These are phyloP conservation scores for Penicillium olsonii DNA, from an alignment of 2,329 filamentous ascomycete species.

Conservation along the genomic window DNA sequence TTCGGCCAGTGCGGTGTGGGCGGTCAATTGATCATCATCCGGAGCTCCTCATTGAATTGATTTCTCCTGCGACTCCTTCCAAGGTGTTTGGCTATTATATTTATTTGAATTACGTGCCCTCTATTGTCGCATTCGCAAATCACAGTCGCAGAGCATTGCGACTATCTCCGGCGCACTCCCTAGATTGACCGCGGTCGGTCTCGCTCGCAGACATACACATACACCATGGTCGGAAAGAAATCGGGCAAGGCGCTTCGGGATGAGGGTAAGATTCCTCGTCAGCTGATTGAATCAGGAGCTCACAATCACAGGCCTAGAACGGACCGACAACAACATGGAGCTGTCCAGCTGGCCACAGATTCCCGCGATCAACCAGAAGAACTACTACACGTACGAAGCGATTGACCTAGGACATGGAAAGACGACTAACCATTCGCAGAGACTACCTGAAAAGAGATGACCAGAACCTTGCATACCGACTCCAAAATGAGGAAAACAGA, in stretches of 20 bases:
- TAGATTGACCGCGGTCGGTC: slow-evolving; percentile 15
- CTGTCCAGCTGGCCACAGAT: slow-evolving; percentile 92
- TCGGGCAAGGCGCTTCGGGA: slow-evolving; percentile 63
- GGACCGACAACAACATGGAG: slow-evolving; percentile 98
- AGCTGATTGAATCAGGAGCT: background rate
- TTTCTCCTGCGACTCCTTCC: too few relatives aligned
- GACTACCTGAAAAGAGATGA: slow-evolving; percentile 99
- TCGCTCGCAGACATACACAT: slow-evolving; percentile 3
- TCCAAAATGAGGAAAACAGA: slow-evolving; percentile 83
- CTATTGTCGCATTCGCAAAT: background rate
- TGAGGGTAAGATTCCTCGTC: slow-evolving; percentile 47
- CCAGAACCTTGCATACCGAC: slow-evolving; percentile 83
- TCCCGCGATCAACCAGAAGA: slow-evolving; percentile 96
- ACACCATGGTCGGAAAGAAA: slow-evolving; percentile 66
- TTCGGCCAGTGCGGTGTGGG: slow-evolving; percentile 27
- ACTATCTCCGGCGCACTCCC: slow-evolving; percentile 11
- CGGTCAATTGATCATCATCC: slow-evolving; percentile 23
- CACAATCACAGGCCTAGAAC: slow-evolving; percentile 67
- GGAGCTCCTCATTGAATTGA: slow-evolving; percentile 11
- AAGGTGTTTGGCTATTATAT: too few relatives aligned
- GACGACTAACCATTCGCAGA: slow-evolving; percentile 47
- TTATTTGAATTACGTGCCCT: background rate
- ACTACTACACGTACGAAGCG: slow-evolving; percentile 85
- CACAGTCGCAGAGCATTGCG: background rate
- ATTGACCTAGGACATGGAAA: background rate